Base-by-base conservation (phyloP, 495 filamentous ascomycete species). In the Tuber magnatum region DNA sequence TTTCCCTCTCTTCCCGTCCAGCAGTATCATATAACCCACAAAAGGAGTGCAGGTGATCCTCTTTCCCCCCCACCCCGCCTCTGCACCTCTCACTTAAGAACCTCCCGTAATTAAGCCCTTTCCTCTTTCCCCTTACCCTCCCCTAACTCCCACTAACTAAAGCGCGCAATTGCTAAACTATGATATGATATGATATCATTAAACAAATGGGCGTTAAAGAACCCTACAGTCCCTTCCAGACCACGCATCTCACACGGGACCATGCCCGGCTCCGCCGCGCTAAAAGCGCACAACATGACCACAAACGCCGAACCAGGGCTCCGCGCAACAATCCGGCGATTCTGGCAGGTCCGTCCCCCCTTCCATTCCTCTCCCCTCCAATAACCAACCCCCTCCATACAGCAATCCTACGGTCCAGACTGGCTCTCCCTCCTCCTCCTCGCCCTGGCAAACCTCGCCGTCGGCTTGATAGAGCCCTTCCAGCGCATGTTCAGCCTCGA, bases 401-500 rank as follows among this genome's bases (percentile, higher is more conserved):
- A 93, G 89, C 90, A 88, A 82, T 92, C 93, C 1, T 97, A 97
- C 84, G 90, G 91, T 22, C 88, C 92, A 14, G 96, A 99, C 83
- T 97, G 94, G 83, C 82, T 97, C 65, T 94, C 92, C 41, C 87
- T 97, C 71, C 86, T 86, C 3, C 80, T 92, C 42, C 86, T 99
- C 68, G 72, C 22, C 12, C 68, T 78, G 20, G 70, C 76, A 71
- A 77, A 79, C 70, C 61, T 80, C 18, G 76, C 76, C 18, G 71
- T 75, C 20, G 32, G 91, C 74, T 87, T 94, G 74, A 85, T 91
- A 79, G 89, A 90, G 76, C 96, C 95, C 3, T 99, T 98, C 83
- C 94, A 97, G 82, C 93, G 90, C 82, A 88, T 92, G 86, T 93
- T 93, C 68, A 78, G 88, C 73, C 89, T 97, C 74, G 91, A 92